Percentiles rank a stretch among this genome's conserved stretches.
phyloP scores from a whole-genome alignment of 345 rosid species.

The Passiflora organensis region DNA sequence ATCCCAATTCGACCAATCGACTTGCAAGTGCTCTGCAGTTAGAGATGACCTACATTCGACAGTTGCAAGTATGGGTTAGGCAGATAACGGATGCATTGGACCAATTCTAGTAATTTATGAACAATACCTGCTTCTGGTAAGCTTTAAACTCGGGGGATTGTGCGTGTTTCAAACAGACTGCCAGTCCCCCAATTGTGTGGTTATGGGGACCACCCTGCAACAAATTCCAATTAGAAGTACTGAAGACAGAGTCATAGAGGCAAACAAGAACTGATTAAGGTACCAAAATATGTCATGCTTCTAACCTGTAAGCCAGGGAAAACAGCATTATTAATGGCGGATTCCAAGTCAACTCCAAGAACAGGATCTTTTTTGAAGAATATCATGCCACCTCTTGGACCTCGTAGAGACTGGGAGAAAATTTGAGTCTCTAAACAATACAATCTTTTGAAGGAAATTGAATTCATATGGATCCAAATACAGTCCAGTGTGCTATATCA shows the following conservation, averaged over 20 bases:
- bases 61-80: constrained; percentile 4
- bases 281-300: neutral
- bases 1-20: constrained; percentile 68
- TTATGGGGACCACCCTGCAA: constrained; percentile 95
- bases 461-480: neutral
- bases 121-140: constrained; percentile 68
- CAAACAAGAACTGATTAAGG: neutral
- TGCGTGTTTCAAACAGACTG: constrained; percentile 86
- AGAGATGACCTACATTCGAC: constrained; percentile 54
- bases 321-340: constrained; percentile 91
- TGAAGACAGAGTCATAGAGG: neutral
- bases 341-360: constrained; percentile 73
- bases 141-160: constrained; percentile 62
- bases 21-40: constrained; percentile 74
- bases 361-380: constrained; percentile 75
- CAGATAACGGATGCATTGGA: neutral
- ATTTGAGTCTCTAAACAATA: constrained; percentile 4
- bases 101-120: neutral
- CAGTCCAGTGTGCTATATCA: neutral
- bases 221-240: neutral
- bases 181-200: constrained; percentile 89
- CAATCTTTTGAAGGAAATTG: neutral
- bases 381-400: constrained; percentile 99
- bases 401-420: constrained; percentile 70
- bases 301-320: constrained; percentile 90